These are phyloP conservation scores for Cairneyella variabilis DNA, from an alignment of 495 filamentous ascomycete species.

Conservation along the genomic window DNA sequence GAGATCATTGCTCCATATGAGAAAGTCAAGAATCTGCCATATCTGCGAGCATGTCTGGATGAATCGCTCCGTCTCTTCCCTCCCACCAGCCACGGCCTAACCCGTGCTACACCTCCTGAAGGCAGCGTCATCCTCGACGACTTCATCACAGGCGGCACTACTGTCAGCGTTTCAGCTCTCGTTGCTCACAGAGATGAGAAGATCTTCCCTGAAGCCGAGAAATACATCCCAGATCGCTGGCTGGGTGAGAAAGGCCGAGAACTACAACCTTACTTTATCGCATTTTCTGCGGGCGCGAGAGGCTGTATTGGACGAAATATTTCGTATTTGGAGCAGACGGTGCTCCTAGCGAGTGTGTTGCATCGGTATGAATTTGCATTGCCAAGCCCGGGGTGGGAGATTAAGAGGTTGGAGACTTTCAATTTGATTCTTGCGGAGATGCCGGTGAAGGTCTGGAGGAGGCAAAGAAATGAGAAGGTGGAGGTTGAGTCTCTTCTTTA, in stretches of 20 bases:
- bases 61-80: conserved; percentile 52
- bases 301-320: conserved; percentile 44
- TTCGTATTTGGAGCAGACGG: conserved; percentile 37
- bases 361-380: conserved; percentile 35
- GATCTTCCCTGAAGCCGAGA: conserved; percentile 43
- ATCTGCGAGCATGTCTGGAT: conserved; percentile 47
- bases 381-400: conserved; percentile 34
- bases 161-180: conserved; percentile 41
- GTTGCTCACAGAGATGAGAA: conserved; percentile 41
- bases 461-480: too few species aligned
- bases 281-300: conserved; percentile 37
- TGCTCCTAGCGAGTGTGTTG: conserved; percentile 22
- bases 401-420: conserved; percentile 36
- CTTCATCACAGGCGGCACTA: conserved; percentile 28
- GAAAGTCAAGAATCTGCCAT: conserved; percentile 31
- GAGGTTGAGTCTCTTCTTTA: too few species aligned
- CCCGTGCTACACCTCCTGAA: conserved; percentile 29
- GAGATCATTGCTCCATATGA: conserved; percentile 14
- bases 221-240: conserved; percentile 51
- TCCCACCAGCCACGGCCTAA: conserved; percentile 40
- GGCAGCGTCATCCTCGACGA: conserved; percentile 12
- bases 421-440: conserved; percentile 16
- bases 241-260: conserved; percentile 30
- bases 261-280: conserved; percentile 39
- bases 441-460: not conserved